Evolutionary conservation across 768 basidiomycete species (phyloP), one percentile per base, ranked within the genome.

Genomic region (Agrocybe pediades): DNA sequence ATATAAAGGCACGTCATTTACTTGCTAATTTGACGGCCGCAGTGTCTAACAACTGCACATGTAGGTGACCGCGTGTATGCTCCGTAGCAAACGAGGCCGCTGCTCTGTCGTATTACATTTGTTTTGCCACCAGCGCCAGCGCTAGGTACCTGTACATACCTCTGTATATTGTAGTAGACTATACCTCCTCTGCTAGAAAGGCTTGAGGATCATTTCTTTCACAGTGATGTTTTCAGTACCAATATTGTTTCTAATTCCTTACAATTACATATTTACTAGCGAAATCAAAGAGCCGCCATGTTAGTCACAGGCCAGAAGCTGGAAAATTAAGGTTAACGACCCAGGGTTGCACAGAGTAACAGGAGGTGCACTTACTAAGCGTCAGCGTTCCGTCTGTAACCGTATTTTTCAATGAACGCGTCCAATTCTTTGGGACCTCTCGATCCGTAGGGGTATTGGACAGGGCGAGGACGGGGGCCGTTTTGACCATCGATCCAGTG

Each of bases 401-500:
- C 95, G 65, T 86, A 87, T 68, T 83, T 84, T 49, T 57, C 61
- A 58, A 90, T 85, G 67, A 94, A 99, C 0, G 67, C 71, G 19
- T 92, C 90, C 33, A 98, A 76, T 66, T 87, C 80, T 60, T 85
- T 85, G 0, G 96, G 97, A n/a, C 95, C 97, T 55, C 97, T 87
- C 53, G 94, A 94, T 41, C 97, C 97, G 68, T 98, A 99, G 5
- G 87, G 84, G 74, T 99, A 99, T 16, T 79, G 68, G 44, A 83
- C 73, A 5, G 92, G 94, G 63, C 71, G 85, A 46, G 95, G 95
- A 26, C 71, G 72, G 36, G 74, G 73, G 3, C 87, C 90, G 41
- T 74, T 68, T 70, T 78, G 78, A 9, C 92, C 91, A 13, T 97
- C 95, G 68, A 96, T 96, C 94, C 93, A 95, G 75, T 95, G 95